Evolutionary conservation across 164 flowering plant genomes (phyloP).

Genomic region (Protea cynaroides): DNA sequence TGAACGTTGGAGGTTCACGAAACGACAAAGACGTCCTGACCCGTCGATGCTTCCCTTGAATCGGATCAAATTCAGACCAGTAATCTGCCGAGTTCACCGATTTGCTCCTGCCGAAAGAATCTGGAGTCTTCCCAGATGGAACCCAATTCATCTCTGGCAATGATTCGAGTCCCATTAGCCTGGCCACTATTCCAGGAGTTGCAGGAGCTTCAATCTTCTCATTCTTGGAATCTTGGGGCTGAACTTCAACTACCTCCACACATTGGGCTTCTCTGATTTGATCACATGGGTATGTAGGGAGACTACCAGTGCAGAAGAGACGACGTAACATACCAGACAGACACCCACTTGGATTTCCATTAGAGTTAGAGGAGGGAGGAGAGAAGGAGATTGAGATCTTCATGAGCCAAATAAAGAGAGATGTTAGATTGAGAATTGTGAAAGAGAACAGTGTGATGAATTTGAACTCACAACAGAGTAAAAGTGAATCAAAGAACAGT

Average conservation of each 20-base stretch:
- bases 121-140: conserved; percentile 8
- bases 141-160: conserved; percentile 27
- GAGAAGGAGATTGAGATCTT: conserved; percentile 12
- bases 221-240: neutral
- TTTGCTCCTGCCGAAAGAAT: conserved; percentile 40
- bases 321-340: conserved; percentile 34
- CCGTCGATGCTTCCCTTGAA: conserved; percentile 32
- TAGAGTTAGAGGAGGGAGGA: neutral
- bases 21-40: conserved; percentile 51
- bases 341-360: too few species aligned
- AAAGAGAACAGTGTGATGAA: neutral
- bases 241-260: neutral
- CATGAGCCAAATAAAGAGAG: conserved; percentile 4
- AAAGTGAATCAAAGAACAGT: neutral
- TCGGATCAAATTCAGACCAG: conserved; percentile 26
- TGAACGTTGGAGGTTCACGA: conserved; percentile 38
- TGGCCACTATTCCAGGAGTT: conserved; percentile 48
- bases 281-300: conserved; percentile 42
- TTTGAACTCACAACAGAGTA: neutral
- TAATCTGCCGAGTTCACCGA: conserved; percentile 53
- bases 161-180: conserved; percentile 62
- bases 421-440: neutral
- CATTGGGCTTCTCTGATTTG: conserved; percentile 11
- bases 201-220: conserved; percentile 3
- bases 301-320: conserved; percentile 23